Percentiles rank a stretch among this genome's conserved stretches.
Conservation (phyloP, 2,329 filamentous ascomycete genomes). For the Didymella pinodella region DNA sequence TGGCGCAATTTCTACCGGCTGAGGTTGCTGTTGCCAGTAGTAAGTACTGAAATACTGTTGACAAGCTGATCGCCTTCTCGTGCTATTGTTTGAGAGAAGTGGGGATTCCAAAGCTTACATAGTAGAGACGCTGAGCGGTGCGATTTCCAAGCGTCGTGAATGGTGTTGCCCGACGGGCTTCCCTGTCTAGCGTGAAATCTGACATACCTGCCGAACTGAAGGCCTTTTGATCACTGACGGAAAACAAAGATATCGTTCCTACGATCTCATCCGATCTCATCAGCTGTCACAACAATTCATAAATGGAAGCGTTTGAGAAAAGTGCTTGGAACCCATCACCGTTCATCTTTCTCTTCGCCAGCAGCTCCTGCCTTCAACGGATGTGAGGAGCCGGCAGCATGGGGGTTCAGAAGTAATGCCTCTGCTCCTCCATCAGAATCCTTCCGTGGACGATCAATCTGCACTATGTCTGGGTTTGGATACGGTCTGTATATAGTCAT, state of each 20-base stretch:
- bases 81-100: constrained; percentile 22
- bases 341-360: neutral
- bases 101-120: constrained; percentile 12
- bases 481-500: neutral
- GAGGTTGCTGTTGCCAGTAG: constrained; percentile 1
- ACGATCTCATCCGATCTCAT: constrained; percentile 3
- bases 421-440: neutral
- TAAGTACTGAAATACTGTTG: constrained; percentile 9
- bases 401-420: neutral
- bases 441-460: neutral
- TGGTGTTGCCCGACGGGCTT: constrained; percentile 13
- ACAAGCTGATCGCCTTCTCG: constrained; percentile 5
- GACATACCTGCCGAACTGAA: constrained; percentile 9
- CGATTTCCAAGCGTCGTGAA: constrained; percentile 16
- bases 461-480: neutral
- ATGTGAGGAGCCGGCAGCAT: neutral
- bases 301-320: neutral
- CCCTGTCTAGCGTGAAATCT: constrained; percentile 11
- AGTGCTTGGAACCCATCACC: neutral
- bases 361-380: neutral
- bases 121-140: constrained; percentile 12
- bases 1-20: constrained; percentile 3
- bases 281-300: neutral
- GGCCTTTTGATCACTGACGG: constrained; percentile 11
- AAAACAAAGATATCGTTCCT: constrained; percentile 5